A percentile compares a stretch with the other conserved stretches of the same genome.
phyloP scores from a whole-genome alignment of 345 rosid species.

The Camelina sativa region DNA sequence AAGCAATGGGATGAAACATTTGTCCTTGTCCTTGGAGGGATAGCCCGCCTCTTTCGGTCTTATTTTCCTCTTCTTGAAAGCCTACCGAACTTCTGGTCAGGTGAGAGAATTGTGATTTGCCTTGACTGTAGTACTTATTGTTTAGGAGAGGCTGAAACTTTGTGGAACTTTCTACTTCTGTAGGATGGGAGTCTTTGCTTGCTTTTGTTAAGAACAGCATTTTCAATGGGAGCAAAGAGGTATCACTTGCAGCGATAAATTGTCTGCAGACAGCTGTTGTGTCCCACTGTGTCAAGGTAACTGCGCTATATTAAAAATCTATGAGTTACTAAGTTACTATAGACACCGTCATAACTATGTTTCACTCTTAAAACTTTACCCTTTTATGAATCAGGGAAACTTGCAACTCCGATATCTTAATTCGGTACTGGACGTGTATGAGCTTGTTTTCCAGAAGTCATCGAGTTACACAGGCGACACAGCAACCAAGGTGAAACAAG shows the following conservation, averaged over 20 bases:
- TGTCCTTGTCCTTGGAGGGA: slow-evolving; percentile 92
- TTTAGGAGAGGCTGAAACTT: slow-evolving; percentile 10
- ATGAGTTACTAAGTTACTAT: not conserved
- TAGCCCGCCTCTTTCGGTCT: slow-evolving; percentile 89
- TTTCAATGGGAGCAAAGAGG: slow-evolving; percentile 89
- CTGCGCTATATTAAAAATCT: slow-evolving; percentile 21
- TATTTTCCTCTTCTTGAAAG: slow-evolving; percentile 85
- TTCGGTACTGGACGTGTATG: slow-evolving; percentile 82
- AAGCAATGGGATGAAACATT: slow-evolving; percentile 99
- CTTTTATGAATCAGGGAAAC: slow-evolving; percentile 38
- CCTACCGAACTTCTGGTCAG: slow-evolving; percentile 87
- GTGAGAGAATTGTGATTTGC: slow-evolving; percentile 47
- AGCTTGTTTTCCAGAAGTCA: slow-evolving; percentile 75
- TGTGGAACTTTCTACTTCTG: slow-evolving; percentile 32
- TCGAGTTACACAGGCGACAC: slow-evolving; percentile 61
- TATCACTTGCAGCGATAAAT: slow-evolving; percentile 87
- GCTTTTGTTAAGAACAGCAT: slow-evolving; percentile 73
- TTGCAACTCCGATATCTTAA: slow-evolving; percentile 76
- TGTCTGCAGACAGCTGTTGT: slow-evolving; percentile 86
- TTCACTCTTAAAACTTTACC: slow-evolving; percentile 1
- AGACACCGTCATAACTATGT: slow-evolving; percentile 13
- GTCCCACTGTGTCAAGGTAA: slow-evolving; percentile 83
- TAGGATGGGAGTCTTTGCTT: slow-evolving; percentile 97
- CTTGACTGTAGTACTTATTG: slow-evolving; percentile 15
- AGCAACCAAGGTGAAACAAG: slow-evolving; percentile 84